Evolutionary conservation across 208 protist species (phyloP), one percentile per base, ranked within the genome.

Genomic region (Acanthamoeba castellanii): DNA sequence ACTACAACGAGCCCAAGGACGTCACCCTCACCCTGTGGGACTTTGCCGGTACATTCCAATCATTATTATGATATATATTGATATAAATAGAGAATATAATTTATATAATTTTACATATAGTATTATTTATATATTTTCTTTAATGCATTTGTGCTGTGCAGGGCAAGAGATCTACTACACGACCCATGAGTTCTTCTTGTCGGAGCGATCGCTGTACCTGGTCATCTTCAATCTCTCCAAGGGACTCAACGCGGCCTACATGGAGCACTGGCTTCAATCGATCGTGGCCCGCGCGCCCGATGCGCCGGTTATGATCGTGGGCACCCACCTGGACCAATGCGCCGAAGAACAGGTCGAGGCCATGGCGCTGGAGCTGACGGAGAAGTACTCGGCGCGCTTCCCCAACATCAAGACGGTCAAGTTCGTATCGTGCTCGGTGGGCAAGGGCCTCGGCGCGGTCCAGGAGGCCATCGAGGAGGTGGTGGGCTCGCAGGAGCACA

Each of bases 111-210:
- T 42, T 42, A 1, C 3, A 1, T 42, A 4, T 42, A 42, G 1
- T 42, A 3, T 4, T 42, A 42, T 42, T 1, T 42, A 42, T 42
- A 42, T 42, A 42, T 42, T 27, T 9, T 47, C 0, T 72, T 61
- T 18, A 61, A 20, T 47, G 25, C n/a, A 45, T 78, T 72, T 27
- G 6, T 2, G 7, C 2, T 9, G 13, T 57, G 13, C 72, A 89
- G 78, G 78, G 0, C 70, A 84, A 42, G 95, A 95, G n/a, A 82
- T 95, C 57, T 97, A 97, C n/a, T 93, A 95, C 32, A 94, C 94
- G n/a, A 96, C 96, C 0, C 96, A 97, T 64, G 78, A 95, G 47
- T 97, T 97, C 92, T 97, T 96, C 90, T 47, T 97, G 25, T 96
- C 95, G n/a, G 93, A 95, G 34, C 55, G 89, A n/a, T 94, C 96